Percentiles rank a stretch among this genome's conserved stretches.
Conservation (phyloP, 2,329 filamentous ascomycete species). For the Penicillium glabrum region DNA sequence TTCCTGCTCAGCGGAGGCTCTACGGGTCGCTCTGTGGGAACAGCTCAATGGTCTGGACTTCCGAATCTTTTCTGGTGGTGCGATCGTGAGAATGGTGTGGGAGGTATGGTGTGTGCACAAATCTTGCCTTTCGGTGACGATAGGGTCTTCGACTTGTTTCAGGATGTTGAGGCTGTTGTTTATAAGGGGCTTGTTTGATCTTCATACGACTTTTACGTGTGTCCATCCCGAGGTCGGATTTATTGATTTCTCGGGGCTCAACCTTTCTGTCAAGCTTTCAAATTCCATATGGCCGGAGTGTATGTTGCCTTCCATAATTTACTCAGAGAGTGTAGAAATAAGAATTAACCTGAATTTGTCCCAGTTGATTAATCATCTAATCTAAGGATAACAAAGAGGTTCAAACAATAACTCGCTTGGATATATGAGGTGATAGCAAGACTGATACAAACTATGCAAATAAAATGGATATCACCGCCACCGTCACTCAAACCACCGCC, state of each 20-base stretch:
- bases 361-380: no score
- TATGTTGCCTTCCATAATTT: neutral
- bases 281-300: neutral
- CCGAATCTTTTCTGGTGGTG: slow-evolving; percentile 64
- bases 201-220: no score
- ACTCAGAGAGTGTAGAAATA: neutral
- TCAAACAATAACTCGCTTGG: no score
- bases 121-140: slow-evolving; percentile 52
- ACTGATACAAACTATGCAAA: neutral
- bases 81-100: slow-evolving; percentile 60
- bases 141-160: slow-evolving; percentile 28
- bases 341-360: neutral
- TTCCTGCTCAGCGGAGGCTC: slow-evolving; percentile 56
- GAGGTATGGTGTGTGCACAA: slow-evolving; percentile 53
- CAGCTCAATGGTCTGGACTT: slow-evolving; percentile 60
- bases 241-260: no score
- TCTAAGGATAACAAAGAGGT: no score
- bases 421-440: neutral
- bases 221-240: no score
- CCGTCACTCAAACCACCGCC: neutral
- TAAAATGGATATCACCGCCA: neutral
- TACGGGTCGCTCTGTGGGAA: slow-evolving; percentile 55
- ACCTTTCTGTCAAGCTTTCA: no score
- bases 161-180: neutral
- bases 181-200: neutral